Conservation (phyloP, 2,329 filamentous ascomycete genomes). For the Myrmaecium sp. region DNA sequence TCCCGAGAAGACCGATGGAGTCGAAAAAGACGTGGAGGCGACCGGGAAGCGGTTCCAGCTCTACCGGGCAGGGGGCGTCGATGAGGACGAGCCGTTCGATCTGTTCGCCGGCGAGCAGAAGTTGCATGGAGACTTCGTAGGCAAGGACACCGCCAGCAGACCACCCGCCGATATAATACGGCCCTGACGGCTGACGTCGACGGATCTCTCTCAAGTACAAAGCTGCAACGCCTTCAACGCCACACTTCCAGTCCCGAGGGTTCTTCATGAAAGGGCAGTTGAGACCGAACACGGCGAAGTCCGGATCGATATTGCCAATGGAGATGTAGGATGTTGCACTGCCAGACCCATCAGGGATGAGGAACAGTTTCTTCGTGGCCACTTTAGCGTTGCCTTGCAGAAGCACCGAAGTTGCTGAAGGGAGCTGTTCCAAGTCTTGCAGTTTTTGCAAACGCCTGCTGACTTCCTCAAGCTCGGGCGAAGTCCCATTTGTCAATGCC, state of each 20-base stretch:
- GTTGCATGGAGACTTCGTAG: conserved; percentile 32
- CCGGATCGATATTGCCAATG: conserved; percentile 36
- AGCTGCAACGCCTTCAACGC: conserved; percentile 46
- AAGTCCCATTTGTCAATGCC: conserved; percentile 4
- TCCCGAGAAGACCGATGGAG: conserved; percentile 53
- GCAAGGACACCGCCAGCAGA: conserved; percentile 39
- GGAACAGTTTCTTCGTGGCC: conserved; percentile 38
- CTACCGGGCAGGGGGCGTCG: conserved; percentile 35
- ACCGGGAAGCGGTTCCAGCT: conserved; percentile 31
- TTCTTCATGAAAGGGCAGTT: conserved; percentile 59
- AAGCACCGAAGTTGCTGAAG: conserved; percentile 36
- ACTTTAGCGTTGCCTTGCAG: conserved; percentile 40
- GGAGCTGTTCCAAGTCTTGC: conserved; percentile 26
- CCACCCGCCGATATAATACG: conserved; percentile 38
- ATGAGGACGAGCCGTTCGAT: conserved; percentile 35
- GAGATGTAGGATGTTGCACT: conserved; percentile 50
- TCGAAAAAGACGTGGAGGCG: conserved; percentile 57
- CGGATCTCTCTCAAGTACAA: conserved; percentile 55
- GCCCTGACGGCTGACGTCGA: conserved; percentile 49
- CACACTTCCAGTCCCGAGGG: conserved; percentile 47
- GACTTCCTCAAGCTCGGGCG: conserved; percentile 29
- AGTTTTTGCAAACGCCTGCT: conserved; percentile 26
- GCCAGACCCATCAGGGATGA: conserved; percentile 37
- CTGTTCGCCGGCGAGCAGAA: conserved; percentile 30
- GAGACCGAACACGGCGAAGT: conserved; percentile 35